phyloP scores from a whole-genome alignment of 305 asterid species.

The Fraxinus angustifolia region DNA sequence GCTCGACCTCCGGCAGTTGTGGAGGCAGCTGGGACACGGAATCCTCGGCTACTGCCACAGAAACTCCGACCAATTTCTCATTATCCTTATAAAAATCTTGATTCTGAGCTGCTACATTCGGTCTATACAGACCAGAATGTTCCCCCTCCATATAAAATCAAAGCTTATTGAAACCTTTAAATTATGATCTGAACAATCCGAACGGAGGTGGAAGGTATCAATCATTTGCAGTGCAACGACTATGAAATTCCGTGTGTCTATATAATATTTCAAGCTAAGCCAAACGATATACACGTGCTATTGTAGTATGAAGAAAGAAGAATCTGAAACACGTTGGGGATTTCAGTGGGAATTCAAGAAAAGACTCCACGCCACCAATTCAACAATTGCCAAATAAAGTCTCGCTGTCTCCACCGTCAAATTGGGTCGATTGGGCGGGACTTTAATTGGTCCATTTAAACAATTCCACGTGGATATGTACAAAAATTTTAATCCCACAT shows the following conservation, averaged over 20 bases:
- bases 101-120: slow-evolving; percentile 43
- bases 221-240: not conserved
- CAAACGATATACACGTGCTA: not conserved
- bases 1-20: slow-evolving; percentile 13
- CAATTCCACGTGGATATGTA: not conserved
- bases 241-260: not conserved
- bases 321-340: not conserved
- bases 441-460: not conserved
- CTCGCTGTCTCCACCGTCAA: not conserved
- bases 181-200: not conserved
- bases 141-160: not conserved
- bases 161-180: not conserved
- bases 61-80: slow-evolving; percentile 30
- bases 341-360: not conserved
- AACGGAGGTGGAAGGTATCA: not conserved
- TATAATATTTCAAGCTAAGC: not conserved
- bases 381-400: not conserved
- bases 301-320: not conserved
- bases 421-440: too few species aligned
- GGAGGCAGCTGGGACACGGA: slow-evolving; percentile 26
- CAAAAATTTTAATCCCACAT: too few species aligned
- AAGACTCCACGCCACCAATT: not conserved
- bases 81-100: slow-evolving; percentile 33
- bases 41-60: slow-evolving; percentile 22
- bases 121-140: not conserved